phyloP scores from a whole-genome alignment of 768 basidiomycete species.

The Suillus plorans region DNA sequence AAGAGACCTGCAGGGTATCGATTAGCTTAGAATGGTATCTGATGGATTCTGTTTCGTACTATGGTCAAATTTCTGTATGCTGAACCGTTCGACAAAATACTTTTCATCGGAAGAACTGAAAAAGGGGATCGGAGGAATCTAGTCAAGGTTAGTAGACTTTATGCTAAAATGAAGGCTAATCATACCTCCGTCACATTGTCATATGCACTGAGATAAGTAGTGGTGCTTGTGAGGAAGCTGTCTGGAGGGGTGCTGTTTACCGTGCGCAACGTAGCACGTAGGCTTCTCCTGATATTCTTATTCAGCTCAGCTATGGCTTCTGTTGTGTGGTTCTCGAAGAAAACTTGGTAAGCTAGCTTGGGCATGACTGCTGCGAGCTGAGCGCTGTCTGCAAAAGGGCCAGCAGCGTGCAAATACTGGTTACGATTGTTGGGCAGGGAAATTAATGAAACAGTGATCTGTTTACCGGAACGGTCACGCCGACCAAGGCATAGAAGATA shows the following conservation, averaged over 20 bases:
- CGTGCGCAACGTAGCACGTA: constrained; percentile 56
- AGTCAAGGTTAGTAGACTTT: background rate
- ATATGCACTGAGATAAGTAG: constrained; percentile 57
- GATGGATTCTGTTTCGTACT: constrained; percentile 41
- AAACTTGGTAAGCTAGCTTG: constrained; percentile 61
- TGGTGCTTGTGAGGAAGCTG: constrained; percentile 47
- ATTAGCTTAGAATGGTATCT: background rate
- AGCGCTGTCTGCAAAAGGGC: constrained; percentile 47
- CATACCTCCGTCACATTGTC: constrained; percentile 42
- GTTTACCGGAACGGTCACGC: constrained; percentile 59
- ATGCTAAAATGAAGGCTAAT: constrained; percentile 1
- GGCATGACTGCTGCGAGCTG: constrained; percentile 43
- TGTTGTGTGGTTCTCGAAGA: constrained; percentile 51
- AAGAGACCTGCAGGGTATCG: constrained; percentile 47
- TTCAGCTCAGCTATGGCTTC: constrained; percentile 54
- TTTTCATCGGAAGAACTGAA: constrained; percentile 62
- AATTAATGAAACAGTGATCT: background rate
- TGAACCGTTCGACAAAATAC: constrained; percentile 66
- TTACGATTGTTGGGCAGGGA: background rate
- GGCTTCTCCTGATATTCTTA: constrained; percentile 51
- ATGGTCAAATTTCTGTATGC: constrained; percentile 54
- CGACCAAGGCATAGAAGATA: constrained; percentile 56
- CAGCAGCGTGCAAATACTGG: constrained; percentile 61
- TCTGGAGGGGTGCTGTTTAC: constrained; percentile 56
- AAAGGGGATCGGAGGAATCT: constrained; percentile 66